These are phyloP conservation scores for Datura wrightii DNA, from an alignment of 257 asterid genomes.

Conservation along the genomic window DNA sequence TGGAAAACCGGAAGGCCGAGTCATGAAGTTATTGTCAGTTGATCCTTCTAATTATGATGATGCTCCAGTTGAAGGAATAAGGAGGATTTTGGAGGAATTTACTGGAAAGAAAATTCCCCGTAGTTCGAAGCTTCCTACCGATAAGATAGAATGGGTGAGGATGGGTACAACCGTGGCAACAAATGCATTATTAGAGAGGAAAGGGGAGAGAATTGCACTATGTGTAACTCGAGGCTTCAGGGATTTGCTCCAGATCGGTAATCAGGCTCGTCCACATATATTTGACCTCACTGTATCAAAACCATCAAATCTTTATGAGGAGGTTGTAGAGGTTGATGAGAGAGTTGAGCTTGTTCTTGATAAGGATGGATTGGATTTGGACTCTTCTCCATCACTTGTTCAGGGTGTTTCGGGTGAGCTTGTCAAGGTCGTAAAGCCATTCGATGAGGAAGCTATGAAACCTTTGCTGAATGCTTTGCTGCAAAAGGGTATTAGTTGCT, in stretches of 20 bases:
- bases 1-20: constrained; percentile 79
- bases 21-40: constrained; percentile 89
- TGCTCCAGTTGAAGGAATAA: constrained; percentile 97
- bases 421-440: constrained; percentile 79
- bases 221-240: constrained; percentile 86
- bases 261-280: constrained; percentile 91
- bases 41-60: constrained; percentile 95
- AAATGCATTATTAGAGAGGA: constrained; percentile 88
- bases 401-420: constrained; percentile 92
- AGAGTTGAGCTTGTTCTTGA: constrained; percentile 80
- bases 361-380: constrained; percentile 44
- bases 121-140: constrained; percentile 81
- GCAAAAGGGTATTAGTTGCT: constrained; percentile 72
- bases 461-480: constrained; percentile 70
- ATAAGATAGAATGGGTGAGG: constrained; percentile 95
- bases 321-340: constrained; percentile 91
- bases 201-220: constrained; percentile 91
- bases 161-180: constrained; percentile 99
- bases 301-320: constrained; percentile 90
- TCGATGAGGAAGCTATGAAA: constrained; percentile 62
- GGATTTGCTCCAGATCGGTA: constrained; percentile 92
- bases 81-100: constrained; percentile 89
- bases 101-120: constrained; percentile 76
- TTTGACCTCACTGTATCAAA: constrained; percentile 91
- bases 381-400: constrained; percentile 52